These are phyloP conservation scores for Eucalyptus cloeziana DNA, from an alignment of 345 rosid species.

Conservation along the genomic window DNA sequence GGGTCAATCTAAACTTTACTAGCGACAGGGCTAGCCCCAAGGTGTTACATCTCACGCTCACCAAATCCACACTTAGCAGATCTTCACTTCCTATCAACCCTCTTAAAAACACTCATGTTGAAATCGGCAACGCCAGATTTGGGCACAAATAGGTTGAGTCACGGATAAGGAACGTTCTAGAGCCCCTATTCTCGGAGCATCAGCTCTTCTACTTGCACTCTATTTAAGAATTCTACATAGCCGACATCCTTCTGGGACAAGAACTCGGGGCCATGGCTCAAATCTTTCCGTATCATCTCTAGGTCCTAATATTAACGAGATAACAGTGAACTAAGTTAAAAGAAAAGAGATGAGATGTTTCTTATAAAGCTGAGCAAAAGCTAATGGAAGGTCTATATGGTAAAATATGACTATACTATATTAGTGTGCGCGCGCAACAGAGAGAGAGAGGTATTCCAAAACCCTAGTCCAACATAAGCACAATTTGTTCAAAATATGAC, in stretches of 20 bases:
- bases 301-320: neutral
- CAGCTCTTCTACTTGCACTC: slow-evolving; percentile 1
- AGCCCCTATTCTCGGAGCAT: neutral
- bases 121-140: slow-evolving; percentile 17
- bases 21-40: no score
- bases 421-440: neutral
- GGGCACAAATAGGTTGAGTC: slow-evolving; percentile 27
- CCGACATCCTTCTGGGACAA: slow-evolving; percentile 9
- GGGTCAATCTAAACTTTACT: no score
- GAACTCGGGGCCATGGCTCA: slow-evolving; percentile 6
- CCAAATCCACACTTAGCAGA: no score
- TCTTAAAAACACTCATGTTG: slow-evolving; percentile 11
- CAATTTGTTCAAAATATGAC: neutral
- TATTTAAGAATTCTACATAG: slow-evolving; percentile 14
- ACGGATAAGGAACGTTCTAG: slow-evolving; percentile 35
- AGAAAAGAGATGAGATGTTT: neutral
- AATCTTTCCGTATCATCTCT: neutral
- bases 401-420: neutral
- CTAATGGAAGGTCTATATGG: neutral
- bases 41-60: no score
- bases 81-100: no score
- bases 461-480: neutral
- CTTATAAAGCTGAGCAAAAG: neutral
- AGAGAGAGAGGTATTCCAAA: neutral
- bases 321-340: neutral